Conservation (phyloP, 176 grass and related monocot species). For the Oryza rufipogon region DNA sequence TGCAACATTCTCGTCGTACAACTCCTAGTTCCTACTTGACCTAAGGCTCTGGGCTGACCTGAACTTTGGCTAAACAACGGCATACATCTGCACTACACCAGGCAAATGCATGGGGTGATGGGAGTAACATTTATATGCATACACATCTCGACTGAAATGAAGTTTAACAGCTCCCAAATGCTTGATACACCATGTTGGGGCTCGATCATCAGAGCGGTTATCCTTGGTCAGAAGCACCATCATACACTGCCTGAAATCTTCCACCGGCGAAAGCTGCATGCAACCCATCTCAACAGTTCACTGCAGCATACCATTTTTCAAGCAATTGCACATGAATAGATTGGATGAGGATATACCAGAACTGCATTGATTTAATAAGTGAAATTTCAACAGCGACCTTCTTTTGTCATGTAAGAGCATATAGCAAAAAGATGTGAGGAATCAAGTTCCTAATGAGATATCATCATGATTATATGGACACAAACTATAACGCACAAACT, state of each 20-base stretch:
- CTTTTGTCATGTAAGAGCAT: neutral
- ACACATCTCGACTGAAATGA: conserved; percentile 3
- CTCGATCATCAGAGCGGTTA: neutral
- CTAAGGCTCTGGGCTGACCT: neutral
- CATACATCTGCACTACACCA: conserved; percentile 23
- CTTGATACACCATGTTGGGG: neutral
- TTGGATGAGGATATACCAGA: neutral
- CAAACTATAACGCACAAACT: neutral
- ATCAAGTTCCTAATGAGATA: neutral
- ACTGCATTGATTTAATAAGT: neutral
- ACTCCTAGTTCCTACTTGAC: neutral
- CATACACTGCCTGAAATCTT: neutral
- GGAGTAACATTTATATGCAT: conserved; percentile 38
- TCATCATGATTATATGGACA: neutral
- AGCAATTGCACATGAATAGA: neutral
- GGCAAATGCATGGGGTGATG: neutral
- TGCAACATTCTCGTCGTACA: neutral
- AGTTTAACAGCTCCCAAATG: neutral
- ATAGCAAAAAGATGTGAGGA: conserved; percentile 15
- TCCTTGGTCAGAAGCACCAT: neutral
- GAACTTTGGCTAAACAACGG: neutral
- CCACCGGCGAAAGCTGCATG: neutral
- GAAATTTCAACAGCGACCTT: neutral
- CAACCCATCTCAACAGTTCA: neutral
- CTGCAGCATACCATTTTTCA: neutral